Evolutionary conservation across 1,139 yeast species (phyloP), one percentile per base, ranked within the genome.

Genomic region (Pichia sp.): DNA sequence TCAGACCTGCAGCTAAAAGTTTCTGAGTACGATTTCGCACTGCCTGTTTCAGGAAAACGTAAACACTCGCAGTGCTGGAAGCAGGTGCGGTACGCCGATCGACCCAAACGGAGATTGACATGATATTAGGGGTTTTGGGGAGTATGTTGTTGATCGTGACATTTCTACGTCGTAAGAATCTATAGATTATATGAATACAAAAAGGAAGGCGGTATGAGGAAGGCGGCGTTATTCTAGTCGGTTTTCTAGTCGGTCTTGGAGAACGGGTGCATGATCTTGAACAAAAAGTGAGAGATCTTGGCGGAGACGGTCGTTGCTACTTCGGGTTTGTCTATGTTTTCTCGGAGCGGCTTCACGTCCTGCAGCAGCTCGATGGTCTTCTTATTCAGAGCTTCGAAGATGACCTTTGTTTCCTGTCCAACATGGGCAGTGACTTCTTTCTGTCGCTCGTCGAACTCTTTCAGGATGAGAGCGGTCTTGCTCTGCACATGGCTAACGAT

Each of bases 401-500:
- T 46, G 11, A 46, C 26, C 38, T 46, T 46, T 4, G 49, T 46
- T 19, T 46, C 49, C 13, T 29, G 31, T 3, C 38, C 26, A 6
- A 46, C 26, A 15, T 46, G 49, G 8, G 31, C 49, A 3, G 49
- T n/a, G 4, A 46, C 29, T 46, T 46, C 26, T 16, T 34, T 46
- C 29, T 46, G 49, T n/a, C 15, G 45, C 4, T 70, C 73, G 41
- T 71, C 64, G 6, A 76, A 78, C 58, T 74, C 78, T 16, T 64
- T 65, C 53, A 76, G 67, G 10, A 74, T 76, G 1, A 64, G 69
- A 10, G 64, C 57, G 2, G 77, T 74, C 57, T 70, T 74, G 19
- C 63, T 72, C n/a, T 52, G 49, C 23, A 62, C 55, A 8, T 57
- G 62, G 13, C 49, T 23, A 7, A 51, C 13, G 13, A 59, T 34